Conservation (phyloP, 2,329 filamentous ascomycete species). For the Fusarium acutatum region DNA sequence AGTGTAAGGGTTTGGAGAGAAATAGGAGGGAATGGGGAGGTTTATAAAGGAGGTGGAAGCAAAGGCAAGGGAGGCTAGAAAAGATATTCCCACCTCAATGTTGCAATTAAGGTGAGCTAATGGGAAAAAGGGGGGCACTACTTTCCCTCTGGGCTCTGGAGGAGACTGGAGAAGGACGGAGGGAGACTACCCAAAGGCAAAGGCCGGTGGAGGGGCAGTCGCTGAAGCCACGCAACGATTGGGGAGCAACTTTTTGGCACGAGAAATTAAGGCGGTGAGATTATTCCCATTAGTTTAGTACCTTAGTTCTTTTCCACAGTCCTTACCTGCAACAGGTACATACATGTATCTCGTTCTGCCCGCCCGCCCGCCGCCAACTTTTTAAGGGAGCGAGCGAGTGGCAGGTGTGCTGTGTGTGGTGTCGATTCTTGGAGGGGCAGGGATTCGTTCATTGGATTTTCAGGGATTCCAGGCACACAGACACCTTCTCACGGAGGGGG, state of each 20-base stretch:
- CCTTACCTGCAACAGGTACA: background rate
- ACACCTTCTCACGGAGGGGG: slow-evolving; percentile 10
- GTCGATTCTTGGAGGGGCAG: slow-evolving; percentile 33
- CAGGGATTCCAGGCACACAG: slow-evolving; percentile 22
- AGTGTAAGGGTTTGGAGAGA: slow-evolving; percentile 21
- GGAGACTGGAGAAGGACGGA: slow-evolving; percentile 4
- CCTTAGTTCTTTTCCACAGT: background rate
- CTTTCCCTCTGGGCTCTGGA: slow-evolving; percentile 4
- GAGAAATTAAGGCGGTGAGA: slow-evolving; percentile 44
- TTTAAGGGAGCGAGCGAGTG: background rate
- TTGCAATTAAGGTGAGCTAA: slow-evolving; percentile 29
- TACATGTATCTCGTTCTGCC: slow-evolving; percentile 19
- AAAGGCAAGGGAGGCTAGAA: slow-evolving; percentile 32
- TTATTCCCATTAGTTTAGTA: slow-evolving; percentile 9
- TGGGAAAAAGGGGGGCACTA: slow-evolving; percentile 28
- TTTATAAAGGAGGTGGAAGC: slow-evolving; percentile 35
- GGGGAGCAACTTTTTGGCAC: slow-evolving; percentile 14
- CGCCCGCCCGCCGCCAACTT: slow-evolving; percentile 3
- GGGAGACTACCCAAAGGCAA: background rate
- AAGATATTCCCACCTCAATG: slow-evolving; percentile 37
- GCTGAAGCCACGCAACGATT: slow-evolving; percentile 36
- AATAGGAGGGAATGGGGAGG: slow-evolving; percentile 15
- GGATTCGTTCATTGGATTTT: slow-evolving; percentile 11
- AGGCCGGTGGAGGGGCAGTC: slow-evolving; percentile 28
- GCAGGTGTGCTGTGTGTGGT: slow-evolving; percentile 16